These are phyloP conservation scores for Boletus tylopilopsis DNA, from an alignment of 768 basidiomycete genomes.

Conservation along the genomic window DNA sequence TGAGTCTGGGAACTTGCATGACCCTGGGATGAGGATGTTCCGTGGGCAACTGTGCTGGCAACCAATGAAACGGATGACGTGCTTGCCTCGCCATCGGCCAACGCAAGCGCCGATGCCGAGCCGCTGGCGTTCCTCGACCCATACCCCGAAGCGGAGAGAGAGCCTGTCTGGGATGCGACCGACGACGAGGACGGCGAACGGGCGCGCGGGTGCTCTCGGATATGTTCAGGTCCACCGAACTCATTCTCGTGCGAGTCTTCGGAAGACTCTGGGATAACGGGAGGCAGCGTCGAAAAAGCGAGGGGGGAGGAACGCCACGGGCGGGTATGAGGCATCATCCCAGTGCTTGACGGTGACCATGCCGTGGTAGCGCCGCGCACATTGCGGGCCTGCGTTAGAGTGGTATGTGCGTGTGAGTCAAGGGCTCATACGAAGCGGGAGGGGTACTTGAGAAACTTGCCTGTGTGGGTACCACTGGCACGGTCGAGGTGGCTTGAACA, in stretches of 20 bases:
- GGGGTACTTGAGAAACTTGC: slow-evolving; percentile 6
- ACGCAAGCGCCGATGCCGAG: slow-evolving; percentile 2
- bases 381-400: slow-evolving; percentile 13
- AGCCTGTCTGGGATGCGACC: slow-evolving; percentile 12
- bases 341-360: slow-evolving; percentile 6
- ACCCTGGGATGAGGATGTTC: slow-evolving; percentile 19
- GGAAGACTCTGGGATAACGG: slow-evolving; percentile 20
- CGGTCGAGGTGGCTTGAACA: neutral
- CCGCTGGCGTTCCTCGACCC: slow-evolving; percentile 12
- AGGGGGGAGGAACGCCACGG: slow-evolving; percentile 31
- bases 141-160: slow-evolving; percentile 15
- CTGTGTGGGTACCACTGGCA: slow-evolving; percentile 2
- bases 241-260: slow-evolving; percentile 18
- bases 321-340: slow-evolving; percentile 16
- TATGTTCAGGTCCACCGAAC: neutral
- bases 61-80: slow-evolving; percentile 21
- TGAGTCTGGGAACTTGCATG: slow-evolving; percentile 2
- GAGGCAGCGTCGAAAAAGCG: slow-evolving; percentile 24
- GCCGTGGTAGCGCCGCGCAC: slow-evolving; percentile 10
- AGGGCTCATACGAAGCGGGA: neutral
- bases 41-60: slow-evolving; percentile 6
- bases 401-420: neutral
- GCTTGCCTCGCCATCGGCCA: slow-evolving; percentile 18
- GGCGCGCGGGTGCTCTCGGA: neutral
- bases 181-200: slow-evolving; percentile 16